Base-by-base conservation (phyloP, 2,329 filamentous ascomycete species). In the Aureobasidium musti region DNA sequence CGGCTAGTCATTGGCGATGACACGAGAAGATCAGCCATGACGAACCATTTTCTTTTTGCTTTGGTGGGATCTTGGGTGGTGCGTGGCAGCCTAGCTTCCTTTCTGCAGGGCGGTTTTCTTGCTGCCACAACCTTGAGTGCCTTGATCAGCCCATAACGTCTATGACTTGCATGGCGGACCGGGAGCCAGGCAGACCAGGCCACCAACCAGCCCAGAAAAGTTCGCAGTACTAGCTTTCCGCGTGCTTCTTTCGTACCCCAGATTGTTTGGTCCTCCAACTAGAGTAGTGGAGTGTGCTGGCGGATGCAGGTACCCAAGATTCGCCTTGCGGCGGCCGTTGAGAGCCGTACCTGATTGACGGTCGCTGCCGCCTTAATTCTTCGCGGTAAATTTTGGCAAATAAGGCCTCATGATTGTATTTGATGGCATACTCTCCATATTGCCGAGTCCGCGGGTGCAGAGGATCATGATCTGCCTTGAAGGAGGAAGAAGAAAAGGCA, bases 241-340 rank as follows among this genome's bases (percentile, higher is more conserved):
- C 43, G 49, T 30, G 26, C 54, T n/a, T 59, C 17, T 21, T 23
- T 43, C 19, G 41, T 37, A 49, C 57, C 57, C 57, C 57, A 49
- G 57, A 61, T 45, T 45, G 14, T 45, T 39, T 8, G 13, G 45
- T 17, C 13, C 23, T 26, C 26, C n/a, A 43, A 23, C 28, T 47
- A 61, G 57, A 59, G 54, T 59, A 30, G 57, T 49, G 57, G 57
- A 61, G 57, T 49, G 57, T 61, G 57, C 57, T 59, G n/a, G n/a
- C 57, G 41, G 57, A 61, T 49, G 57, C 41, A 61, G 41, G 57
- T 61, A 61, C 57, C 54, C 54, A 59, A 35, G 54, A 59, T 59
- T 21, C 54, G 57, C 43, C 41, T 49, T n/a, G 57, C 41, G 57
- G 28, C 57, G 19, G 21, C 57, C 57, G 41, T 47, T 61, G 28